Percentiles rank a stretch among this genome's conserved stretches.
Conservation (phyloP, 2,329 filamentous ascomycete species). For the Emergomyces africanus region DNA sequence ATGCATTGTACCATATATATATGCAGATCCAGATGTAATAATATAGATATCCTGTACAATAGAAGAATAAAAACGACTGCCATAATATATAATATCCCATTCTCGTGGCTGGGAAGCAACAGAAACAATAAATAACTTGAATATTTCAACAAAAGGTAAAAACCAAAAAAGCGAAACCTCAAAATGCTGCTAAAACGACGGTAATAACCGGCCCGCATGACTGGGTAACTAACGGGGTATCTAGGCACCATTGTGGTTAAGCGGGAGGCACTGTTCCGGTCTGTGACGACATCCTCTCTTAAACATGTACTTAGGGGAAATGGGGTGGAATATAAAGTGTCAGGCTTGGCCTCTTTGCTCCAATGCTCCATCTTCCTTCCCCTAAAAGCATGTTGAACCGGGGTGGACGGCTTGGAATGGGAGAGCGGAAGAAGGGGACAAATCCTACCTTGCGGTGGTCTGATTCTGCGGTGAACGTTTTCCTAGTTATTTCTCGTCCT, state of each 20-base stretch:
- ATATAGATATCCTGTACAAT: neutral
- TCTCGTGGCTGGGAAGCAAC: neutral
- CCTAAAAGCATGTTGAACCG: constrained; percentile 38
- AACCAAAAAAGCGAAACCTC: neutral
- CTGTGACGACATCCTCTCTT: constrained; percentile 24
- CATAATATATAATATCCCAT: neutral
- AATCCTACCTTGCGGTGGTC: neutral
- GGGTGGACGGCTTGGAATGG: constrained; percentile 4
- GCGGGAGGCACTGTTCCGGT: neutral
- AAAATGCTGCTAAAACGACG: neutral
- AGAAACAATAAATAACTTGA: too few species aligned
- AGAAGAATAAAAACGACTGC: neutral
- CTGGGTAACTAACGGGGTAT: too few species aligned
- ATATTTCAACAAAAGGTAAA: neutral
- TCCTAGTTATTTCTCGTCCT: neutral
- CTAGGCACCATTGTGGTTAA: neutral
- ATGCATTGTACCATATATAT: neutral
- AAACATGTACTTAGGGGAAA: constrained; percentile 39
- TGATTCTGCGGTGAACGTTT: neutral
- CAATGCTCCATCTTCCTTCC: constrained; percentile 16
- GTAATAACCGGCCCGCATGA: neutral
- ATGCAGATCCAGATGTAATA: neutral
- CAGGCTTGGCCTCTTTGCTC: constrained; percentile 1
- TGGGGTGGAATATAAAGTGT: constrained; percentile 13
- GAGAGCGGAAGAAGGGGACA: neutral